Percentiles rank a stretch among this genome's conserved stretches.
Conservation (phyloP, 768 basidiomycete genomes). For the Coprinopsis cinerea region DNA sequence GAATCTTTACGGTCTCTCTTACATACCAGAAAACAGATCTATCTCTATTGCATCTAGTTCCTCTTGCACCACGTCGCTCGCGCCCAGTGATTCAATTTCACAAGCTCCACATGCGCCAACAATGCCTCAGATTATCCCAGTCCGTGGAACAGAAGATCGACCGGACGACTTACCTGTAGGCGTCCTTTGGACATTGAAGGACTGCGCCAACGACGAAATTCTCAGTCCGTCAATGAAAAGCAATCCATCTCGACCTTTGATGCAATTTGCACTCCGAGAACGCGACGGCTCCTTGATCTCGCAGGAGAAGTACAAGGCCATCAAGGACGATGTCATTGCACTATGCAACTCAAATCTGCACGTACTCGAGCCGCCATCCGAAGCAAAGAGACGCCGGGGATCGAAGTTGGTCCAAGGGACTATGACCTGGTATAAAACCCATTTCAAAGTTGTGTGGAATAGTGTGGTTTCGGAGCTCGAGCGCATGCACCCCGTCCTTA, state of each 20-base stretch:
- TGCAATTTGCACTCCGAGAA: not conserved
- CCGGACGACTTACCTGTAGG: not conserved
- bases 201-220: conserved; percentile 1
- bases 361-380: not conserved
- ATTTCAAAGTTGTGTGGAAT: not conserved
- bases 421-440: conserved; percentile 5
- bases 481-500: not conserved
- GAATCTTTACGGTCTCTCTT: no score
- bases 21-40: no score
- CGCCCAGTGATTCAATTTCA: not conserved
- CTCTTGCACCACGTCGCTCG: not conserved
- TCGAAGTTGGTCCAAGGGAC: not conserved
- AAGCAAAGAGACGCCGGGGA: not conserved
- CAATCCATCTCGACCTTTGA: not conserved
- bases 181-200: not conserved
- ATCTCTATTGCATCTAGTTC: not conserved
- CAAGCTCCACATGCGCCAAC: not conserved
- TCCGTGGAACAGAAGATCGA: no score
- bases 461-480: not conserved
- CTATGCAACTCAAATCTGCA: not conserved
- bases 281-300: not conserved
- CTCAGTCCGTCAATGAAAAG: not conserved
- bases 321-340: not conserved
- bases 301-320: not conserved
- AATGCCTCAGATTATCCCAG: no score